Conservation (phyloP, 305 asterid genomes). For the Fraxinus albicans region DNA sequence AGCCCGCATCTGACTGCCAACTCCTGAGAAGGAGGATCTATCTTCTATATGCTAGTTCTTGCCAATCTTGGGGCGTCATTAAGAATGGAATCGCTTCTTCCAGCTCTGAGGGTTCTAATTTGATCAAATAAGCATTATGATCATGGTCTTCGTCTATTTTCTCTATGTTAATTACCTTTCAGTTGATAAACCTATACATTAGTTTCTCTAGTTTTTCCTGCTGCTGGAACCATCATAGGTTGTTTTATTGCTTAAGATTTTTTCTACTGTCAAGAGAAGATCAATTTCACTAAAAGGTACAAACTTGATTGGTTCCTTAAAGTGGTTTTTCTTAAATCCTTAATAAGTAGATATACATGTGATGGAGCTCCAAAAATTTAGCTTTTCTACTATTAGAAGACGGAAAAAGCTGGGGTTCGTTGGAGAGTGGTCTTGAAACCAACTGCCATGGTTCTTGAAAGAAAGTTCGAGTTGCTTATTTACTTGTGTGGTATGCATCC, state of each 20-base stretch:
- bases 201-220: not conserved
- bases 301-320: not conserved
- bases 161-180: not conserved
- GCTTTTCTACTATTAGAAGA: not conserved
- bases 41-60: too few species aligned
- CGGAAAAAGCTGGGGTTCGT: not conserved
- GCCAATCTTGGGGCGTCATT: too few species aligned
- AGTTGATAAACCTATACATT: not conserved
- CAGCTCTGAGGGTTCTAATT: not conserved
- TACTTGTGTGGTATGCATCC: not conserved
- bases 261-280: not conserved
- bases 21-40: too few species aligned
- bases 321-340: not conserved
- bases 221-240: not conserved
- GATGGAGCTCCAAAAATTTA: not conserved
- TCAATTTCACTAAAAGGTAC: not conserved
- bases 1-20: too few species aligned
- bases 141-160: not conserved
- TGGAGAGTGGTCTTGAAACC: not conserved
- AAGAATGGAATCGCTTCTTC: too few species aligned
- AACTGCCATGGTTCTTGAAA: not conserved
- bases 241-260: not conserved
- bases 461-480: not conserved
- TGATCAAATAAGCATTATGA: not conserved
- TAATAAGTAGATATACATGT: not conserved